phyloP scores from a whole-genome alignment of 805 yeast species.

The Wickerhamomyces sydowiorum region DNA sequence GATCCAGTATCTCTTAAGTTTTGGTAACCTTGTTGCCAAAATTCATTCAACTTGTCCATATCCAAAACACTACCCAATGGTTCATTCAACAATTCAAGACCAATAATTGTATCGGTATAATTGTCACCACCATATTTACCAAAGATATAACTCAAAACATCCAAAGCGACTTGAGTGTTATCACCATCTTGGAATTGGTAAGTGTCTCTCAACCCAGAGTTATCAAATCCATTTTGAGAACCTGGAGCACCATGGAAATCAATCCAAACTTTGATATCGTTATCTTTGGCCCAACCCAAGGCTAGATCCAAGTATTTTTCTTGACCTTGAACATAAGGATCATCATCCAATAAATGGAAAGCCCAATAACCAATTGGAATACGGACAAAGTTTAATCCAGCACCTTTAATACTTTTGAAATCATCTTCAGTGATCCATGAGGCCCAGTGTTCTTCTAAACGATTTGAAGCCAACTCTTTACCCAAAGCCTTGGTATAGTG shows the following conservation, averaged over 20 bases:
- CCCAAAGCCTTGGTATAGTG: slow-evolving; percentile 62
- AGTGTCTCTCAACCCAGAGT: slow-evolving; percentile 76
- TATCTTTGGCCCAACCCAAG: slow-evolving; percentile 61
- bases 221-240: slow-evolving; percentile 93
- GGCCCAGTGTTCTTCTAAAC: slow-evolving; percentile 69
- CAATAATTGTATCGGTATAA: slow-evolving; percentile 69
- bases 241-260: slow-evolving; percentile 98
- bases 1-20: slow-evolving; percentile 52
- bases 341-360: slow-evolving; percentile 50
- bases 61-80: slow-evolving; percentile 74
- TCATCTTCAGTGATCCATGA: slow-evolving; percentile 73
- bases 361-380: slow-evolving; percentile 98
- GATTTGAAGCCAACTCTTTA: slow-evolving; percentile 41
- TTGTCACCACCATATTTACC: slow-evolving; percentile 57
- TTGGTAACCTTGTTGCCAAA: slow-evolving; percentile 57
- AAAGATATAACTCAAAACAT: slow-evolving; percentile 49
- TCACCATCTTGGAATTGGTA: slow-evolving; percentile 49
- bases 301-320: slow-evolving; percentile 68
- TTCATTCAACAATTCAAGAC: slow-evolving; percentile 84
- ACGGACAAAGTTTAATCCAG: slow-evolving; percentile 80
- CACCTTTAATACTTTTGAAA: slow-evolving; percentile 48
- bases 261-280: slow-evolving; percentile 74
- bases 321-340: slow-evolving; percentile 88
- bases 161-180: slow-evolving; percentile 48
- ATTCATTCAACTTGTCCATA: slow-evolving; percentile 51